A percentile compares a stretch with the other conserved stretches of the same genome.
Evolutionary conservation across 768 basidiomycete genomes (phyloP).

Genomic region (Sporobolomyces pararoseus): DNA sequence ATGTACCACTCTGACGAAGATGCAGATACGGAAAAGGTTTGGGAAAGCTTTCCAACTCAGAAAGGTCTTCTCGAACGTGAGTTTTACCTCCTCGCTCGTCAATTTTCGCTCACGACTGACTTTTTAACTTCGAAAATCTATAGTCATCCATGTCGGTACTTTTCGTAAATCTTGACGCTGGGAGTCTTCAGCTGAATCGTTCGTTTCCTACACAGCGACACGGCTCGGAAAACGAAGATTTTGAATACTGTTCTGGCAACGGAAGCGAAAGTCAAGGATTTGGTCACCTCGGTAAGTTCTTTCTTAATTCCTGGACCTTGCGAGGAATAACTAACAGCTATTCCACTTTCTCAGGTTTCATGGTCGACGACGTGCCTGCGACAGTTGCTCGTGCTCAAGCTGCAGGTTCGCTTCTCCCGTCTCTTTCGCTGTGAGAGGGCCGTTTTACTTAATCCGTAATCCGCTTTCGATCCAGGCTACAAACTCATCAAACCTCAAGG

Average conservation of each 20-base stretch:
- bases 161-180: not conserved
- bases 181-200: not conserved
- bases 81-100: not conserved
- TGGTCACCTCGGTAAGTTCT: conserved; percentile 27
- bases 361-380: conserved; percentile 37
- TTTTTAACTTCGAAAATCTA: not conserved
- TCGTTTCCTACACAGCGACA: conserved; percentile 19
- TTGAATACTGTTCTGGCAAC: conserved; percentile 25
- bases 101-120: not conserved
- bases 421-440: not conserved
- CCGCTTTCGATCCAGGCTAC: conserved; percentile 8
- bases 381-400: conserved; percentile 24
- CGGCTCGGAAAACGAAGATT: conserved; percentile 27
- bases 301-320: not conserved
- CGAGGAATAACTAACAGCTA: not conserved
- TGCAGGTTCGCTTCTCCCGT: conserved; percentile 7
- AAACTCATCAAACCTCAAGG: conserved; percentile 38
- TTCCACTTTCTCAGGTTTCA: not conserved
- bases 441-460: not conserved
- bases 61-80: conserved; percentile 38
- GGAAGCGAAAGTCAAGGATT: conserved; percentile 19
- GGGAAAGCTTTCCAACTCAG: conserved; percentile 34
- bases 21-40: conserved; percentile 32
- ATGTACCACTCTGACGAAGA: conserved; percentile 39
- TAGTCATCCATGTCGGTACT: conserved; percentile 31